Base-by-base conservation (phyloP, 2,329 filamentous ascomycete genomes). In the Zymoseptoria pseudotritici region DNA sequence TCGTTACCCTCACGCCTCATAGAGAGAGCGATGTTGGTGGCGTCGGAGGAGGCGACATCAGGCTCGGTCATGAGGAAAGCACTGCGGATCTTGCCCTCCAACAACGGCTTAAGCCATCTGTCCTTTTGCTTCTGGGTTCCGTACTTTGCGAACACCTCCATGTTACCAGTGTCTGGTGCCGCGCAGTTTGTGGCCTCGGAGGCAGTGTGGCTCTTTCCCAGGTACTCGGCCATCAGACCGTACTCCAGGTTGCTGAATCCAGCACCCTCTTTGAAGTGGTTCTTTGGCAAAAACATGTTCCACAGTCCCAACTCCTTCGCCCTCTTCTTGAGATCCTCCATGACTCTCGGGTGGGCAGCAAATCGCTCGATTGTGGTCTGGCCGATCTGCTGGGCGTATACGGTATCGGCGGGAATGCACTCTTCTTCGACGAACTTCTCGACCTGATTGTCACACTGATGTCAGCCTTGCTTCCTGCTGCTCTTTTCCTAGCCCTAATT, bases 281-380 rank as follows among this genome's bases (percentile, higher is more conserved):
- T 91, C 79, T 89, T 93, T 65, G 94, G 90, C 67, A 99, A 78
- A 81, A 99, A 99, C 87, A 99, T 89, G 78, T 99, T 99, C 94
- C 94, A 99, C 53, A 99, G 81, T 1, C 93, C 94, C 24, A 96
- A 83, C 68, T 88, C 82, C 71, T 82, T 84, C 52, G 93, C 94
- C 75, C 91, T 89, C 65, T 78, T 80, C 83, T 99, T 97, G 69
- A 99, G 83, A 58, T 94, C 87, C 67, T 99, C 94, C 63, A 99
- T 83, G 69, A 97, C 82, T 50, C 81, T 74, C 0, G 94, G 93
- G 73, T 95, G 89, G 49, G 81, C 77, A 66, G 88, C 83, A 88
- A 93, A 97, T 80, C 93, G 86, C 65, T 84, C 77, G 55, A 86
- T 56, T 17, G 59, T 67, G 29, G 89, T 90, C 61, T 86, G 77